phyloP scores from a whole-genome alignment of 2,329 filamentous ascomycete species.

The Sporothrix dimorphospora region DNA sequence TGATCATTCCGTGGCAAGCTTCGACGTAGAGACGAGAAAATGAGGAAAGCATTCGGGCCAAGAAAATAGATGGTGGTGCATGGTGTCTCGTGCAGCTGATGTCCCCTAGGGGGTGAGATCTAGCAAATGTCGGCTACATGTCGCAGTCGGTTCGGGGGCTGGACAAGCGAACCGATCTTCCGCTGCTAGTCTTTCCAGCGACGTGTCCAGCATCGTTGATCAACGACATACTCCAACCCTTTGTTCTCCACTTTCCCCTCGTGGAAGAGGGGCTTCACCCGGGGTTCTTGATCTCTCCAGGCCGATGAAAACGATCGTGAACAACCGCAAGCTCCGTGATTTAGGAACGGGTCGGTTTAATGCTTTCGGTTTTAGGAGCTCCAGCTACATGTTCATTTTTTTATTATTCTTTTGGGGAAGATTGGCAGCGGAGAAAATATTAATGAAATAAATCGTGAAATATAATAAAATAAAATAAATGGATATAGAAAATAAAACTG shows the following conservation, averaged over 20 bases:
- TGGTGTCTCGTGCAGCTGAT: too few relatives aligned
- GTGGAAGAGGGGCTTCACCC: neutral
- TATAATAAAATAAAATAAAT: neutral
- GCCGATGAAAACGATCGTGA: neutral
- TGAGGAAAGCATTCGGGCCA: too few relatives aligned
- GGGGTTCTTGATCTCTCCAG: neutral
- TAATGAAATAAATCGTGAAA: neutral
- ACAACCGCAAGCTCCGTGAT: neutral
- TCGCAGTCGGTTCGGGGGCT: neutral
- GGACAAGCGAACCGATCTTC: conserved; percentile 1
- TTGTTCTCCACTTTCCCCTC: conserved; percentile 3
- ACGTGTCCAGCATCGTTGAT: neutral
- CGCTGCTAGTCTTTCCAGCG: neutral
- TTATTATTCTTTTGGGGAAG: neutral
- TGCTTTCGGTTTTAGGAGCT: neutral
- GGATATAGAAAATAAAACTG: neutral
- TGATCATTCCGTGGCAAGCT: too few relatives aligned
- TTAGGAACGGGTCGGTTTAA: conserved; percentile 1
- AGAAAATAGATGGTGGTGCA: too few relatives aligned
- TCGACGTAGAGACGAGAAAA: too few relatives aligned
- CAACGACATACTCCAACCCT: neutral
- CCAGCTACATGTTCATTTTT: neutral
- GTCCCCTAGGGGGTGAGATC: too few relatives aligned
- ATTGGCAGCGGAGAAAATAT: neutral
- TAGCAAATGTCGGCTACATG: neutral